Evolutionary conservation across 352 stramenopile genomes (phyloP), one percentile per base, ranked within the genome.

Genomic region (Globisporangium irregulare): DNA sequence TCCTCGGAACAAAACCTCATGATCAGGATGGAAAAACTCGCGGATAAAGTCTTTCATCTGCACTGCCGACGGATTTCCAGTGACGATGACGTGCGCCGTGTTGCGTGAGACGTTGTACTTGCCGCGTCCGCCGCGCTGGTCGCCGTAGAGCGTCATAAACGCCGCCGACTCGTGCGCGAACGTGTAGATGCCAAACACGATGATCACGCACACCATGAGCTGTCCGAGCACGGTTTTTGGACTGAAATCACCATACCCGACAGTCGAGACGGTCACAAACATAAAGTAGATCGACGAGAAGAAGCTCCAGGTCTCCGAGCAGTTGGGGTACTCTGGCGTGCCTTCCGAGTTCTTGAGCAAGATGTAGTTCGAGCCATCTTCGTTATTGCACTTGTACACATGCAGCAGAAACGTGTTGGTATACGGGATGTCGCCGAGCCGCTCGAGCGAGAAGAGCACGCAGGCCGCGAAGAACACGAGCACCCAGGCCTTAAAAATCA

Each of bases 271-370:
- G 3, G 89, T 96, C 59, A 96, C 89, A 54, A 96, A 93, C 80
- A 94, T 95, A 57, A 95, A 96, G 71, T 96, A 96, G 55, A 96
- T 91, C 41, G 87, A 91, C 56, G 86, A 89, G 56, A 96, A 96
- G 55, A 94, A 88, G 67, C 84, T 93, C 89, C 87, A 94, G 1
- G 86, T 91, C 71, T 96, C 89, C 9, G 73, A 66, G 69, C 89
- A 96, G 27, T 80, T 76, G 1, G 80, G 68, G 38, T 81, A 91
- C 41, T 76, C 75, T 4, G 68, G 68, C 0, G 81, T 87, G 55
- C 80, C 81, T 48, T 80, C 71, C 20, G 67, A 82, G 36, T 83
- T 91, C 32, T 80, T 82, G 55, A 76, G 57, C 4, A 94, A 66
- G 18, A 94, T 79, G 46, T 68, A 76, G 29, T 79, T 70, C 9